Base-by-base conservation (phyloP, 306 rosid species). In the Rubus parviflorus region DNA sequence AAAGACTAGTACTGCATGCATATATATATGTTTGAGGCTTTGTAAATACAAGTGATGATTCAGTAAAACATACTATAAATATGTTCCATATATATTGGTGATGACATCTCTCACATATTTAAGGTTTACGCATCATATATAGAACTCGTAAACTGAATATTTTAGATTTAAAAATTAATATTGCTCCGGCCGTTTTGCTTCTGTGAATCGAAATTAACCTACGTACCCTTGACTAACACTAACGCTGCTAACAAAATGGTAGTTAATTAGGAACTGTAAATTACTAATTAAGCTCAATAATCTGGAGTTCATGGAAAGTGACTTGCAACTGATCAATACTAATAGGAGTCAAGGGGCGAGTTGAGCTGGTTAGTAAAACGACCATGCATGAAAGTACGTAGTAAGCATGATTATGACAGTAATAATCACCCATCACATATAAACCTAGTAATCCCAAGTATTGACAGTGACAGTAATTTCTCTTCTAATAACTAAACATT, bases 321-420 rank as follows among this genome's bases (percentile, higher is more conserved):
- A 67, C 37, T 10, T 67, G 72, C 25, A 40, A 11, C 35, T 46
- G 51, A 68, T 68, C 10, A 68, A 20, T 12, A 49, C 40, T 58
- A 6, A 10, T 11, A 43, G 8, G n/a, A 67, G 10, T 67, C 62
- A 41, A 67, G 11, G 72, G 52, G 48, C 19, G 7, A 20, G 49
- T 19, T 65, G 25, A 30, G 35, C 35, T 30, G 35, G 35, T 30
- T 30, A 30, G 35, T 30, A 30, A 30, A 30, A 30, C 35, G 2
- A 30, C 35, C 35, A 30, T 30, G 35, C 37, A 45, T 68, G 40
- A 45, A 68, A 68, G 15, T 30, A 30, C 35, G 35, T 20, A 45
- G 72, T 7, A 20, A 20, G 72, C 72, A 68, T 45, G 72, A 68
- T 68, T 22, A 45, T 1, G 72, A 45, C 73, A 46, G 20, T 68